phyloP scores from a whole-genome alignment of 1,139 yeast genomes.

The Scheffersomyces cryptocercus region DNA sequence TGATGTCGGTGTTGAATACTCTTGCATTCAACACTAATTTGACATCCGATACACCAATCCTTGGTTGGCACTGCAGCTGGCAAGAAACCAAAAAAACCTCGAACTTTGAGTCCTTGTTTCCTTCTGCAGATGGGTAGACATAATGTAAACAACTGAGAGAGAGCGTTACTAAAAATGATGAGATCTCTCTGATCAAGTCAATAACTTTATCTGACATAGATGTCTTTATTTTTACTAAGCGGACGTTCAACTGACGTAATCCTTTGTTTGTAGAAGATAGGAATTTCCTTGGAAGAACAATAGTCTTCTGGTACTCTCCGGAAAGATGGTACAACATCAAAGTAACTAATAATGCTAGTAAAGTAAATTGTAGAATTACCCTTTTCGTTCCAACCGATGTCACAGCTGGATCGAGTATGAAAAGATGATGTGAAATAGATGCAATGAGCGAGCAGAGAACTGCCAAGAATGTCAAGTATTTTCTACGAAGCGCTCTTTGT shows the following conservation, averaged over 20 bases:
- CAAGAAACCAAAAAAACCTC: slow-evolving; percentile 46
- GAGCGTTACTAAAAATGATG: slow-evolving; percentile 33
- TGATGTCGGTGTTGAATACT: slow-evolving; percentile 74
- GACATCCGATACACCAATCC: slow-evolving; percentile 50
- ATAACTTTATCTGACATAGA: slow-evolving; percentile 55
- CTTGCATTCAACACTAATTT: slow-evolving; percentile 80
- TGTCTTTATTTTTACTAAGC: slow-evolving; percentile 69
- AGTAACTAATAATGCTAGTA: slow-evolving; percentile 70
- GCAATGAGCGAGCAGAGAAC: slow-evolving; percentile 46
- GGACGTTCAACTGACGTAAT: slow-evolving; percentile 74
- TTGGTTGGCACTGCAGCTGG: slow-evolving; percentile 49
- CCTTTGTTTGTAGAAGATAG: slow-evolving; percentile 84
- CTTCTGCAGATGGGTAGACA: slow-evolving; percentile 35
- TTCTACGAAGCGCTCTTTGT: slow-evolving; percentile 67
- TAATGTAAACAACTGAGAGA: slow-evolving; percentile 31
- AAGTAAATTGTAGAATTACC: slow-evolving; percentile 58
- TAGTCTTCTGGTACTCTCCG: slow-evolving; percentile 86
- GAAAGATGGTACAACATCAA: slow-evolving; percentile 77
- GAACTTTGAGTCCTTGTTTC: slow-evolving; percentile 35
- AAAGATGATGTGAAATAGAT: slow-evolving; percentile 43
- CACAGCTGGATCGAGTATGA: slow-evolving; percentile 23
- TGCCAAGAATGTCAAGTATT: slow-evolving; percentile 71
- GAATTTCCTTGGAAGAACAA: slow-evolving; percentile 78
- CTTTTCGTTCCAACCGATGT: slow-evolving; percentile 35
- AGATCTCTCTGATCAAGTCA: slow-evolving; percentile 44